A percentile compares a stretch with the other conserved stretches of the same genome.
Conservation (phyloP, 768 basidiomycete genomes). For the Guyanaporus albipodus region DNA sequence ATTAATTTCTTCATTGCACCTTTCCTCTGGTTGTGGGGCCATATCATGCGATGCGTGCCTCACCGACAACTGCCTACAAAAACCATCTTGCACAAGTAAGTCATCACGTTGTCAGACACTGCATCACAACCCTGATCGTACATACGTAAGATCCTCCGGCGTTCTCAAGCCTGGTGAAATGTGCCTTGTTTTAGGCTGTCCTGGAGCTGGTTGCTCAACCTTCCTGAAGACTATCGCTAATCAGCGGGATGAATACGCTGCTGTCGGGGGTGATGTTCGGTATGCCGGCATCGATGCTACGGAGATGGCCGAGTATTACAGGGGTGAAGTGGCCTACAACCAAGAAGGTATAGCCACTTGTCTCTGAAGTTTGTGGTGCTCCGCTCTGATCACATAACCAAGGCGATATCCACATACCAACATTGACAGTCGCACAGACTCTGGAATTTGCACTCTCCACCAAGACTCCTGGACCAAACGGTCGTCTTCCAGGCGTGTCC, state of each 20-base stretch:
- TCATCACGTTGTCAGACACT: not conserved
- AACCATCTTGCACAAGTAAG: constrained; percentile 59
- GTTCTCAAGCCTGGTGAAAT: constrained; percentile 78
- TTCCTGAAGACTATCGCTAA: constrained; percentile 85
- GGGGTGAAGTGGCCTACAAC: constrained; percentile 77
- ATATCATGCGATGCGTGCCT: constrained; percentile 38
- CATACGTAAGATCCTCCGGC: constrained; percentile 52
- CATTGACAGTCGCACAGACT: constrained; percentile 77
- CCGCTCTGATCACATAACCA: constrained; percentile 20
- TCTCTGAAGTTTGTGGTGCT: not conserved
- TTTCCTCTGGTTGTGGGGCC: constrained; percentile 43
- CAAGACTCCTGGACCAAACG: constrained; percentile 72
- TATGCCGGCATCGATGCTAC: constrained; percentile 77
- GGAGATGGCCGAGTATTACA: constrained; percentile 75
- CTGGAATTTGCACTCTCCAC: constrained; percentile 67
- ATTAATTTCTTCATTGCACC: constrained; percentile 52
- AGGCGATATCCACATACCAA: constrained; percentile 83
- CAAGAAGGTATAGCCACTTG: constrained; percentile 50
- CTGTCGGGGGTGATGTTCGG: constrained; percentile 64
- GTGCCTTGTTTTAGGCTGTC: constrained; percentile 81
- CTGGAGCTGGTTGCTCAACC: constrained; percentile 81
- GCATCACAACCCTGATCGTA: not conserved
- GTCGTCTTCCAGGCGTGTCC: constrained; percentile 64
- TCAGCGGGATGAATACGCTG: constrained; percentile 59
- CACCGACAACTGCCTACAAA: constrained; percentile 38